Evolutionary conservation across 176 grass and related monocot genomes (phyloP).

Genomic region (Carex cristatella): DNA sequence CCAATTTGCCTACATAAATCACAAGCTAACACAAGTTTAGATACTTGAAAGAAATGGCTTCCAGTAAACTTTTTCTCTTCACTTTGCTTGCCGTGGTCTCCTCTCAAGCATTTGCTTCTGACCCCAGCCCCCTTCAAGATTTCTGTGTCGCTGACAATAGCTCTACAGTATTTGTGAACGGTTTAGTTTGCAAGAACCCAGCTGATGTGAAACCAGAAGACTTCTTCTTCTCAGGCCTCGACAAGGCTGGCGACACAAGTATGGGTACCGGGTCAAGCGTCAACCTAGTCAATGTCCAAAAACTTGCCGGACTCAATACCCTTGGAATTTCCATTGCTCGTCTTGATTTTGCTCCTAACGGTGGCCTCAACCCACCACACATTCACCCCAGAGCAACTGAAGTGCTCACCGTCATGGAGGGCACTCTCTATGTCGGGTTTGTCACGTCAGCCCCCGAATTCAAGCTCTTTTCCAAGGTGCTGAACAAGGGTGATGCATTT

Average conservation of each 20-base stretch:
- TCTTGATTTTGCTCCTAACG: background rate
- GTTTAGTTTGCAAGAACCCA: background rate
- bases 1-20: background rate
- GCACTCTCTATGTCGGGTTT: background rate
- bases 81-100: background rate
- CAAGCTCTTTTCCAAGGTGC: background rate
- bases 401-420: background rate
- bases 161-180: background rate
- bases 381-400: slow-evolving; percentile 4
- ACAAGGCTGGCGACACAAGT: background rate
- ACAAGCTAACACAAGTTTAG: background rate
- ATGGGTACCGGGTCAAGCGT: background rate
- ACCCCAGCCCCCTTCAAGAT: slow-evolving; percentile 50
- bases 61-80: background rate
- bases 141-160: background rate
- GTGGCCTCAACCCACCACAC: slow-evolving; percentile 10
- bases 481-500: no score
- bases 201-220: background rate
- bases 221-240: background rate
- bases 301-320: background rate
- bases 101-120: slow-evolving; percentile 34
- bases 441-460: background rate
- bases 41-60: background rate
- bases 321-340: background rate
- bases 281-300: background rate